phyloP scores from a whole-genome alignment of 768 basidiomycete species.

The Sporobolomyces pararoseus region DNA sequence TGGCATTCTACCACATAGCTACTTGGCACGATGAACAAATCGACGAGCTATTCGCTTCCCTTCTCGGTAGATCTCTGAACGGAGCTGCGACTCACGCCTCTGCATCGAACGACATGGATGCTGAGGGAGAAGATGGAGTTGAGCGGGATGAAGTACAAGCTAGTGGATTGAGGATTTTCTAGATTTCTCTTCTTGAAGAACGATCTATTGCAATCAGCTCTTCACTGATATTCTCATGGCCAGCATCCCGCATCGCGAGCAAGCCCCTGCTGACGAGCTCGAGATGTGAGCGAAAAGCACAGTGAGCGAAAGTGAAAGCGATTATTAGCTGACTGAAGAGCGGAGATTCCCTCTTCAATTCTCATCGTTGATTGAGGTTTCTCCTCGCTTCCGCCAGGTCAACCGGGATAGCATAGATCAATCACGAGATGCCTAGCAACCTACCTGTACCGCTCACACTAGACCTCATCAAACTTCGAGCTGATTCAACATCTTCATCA shows the following conservation, averaged over 20 bases:
- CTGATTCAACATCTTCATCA: slow-evolving; percentile 3
- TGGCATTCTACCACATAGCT: slow-evolving; percentile 30
- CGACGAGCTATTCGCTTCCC: slow-evolving; percentile 84
- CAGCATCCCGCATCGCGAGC: too few species aligned
- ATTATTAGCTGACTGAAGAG: neutral
- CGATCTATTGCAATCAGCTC: too few species aligned
- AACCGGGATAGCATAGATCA: neutral
- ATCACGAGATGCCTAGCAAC: slow-evolving; percentile 4
- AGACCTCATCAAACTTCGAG: neutral
- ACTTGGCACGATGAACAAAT: slow-evolving; percentile 93
- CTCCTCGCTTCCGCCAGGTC: neutral
- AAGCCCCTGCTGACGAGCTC: too few species aligned
- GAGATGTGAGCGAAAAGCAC: neutral
- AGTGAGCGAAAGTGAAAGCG: neutral
- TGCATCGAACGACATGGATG: neutral
- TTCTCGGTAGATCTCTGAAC: slow-evolving; percentile 59
- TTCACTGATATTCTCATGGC: too few species aligned
- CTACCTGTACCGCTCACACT: neutral
- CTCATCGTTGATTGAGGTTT: too few species aligned
- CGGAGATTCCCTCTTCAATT: neutral
- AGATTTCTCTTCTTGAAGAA: neutral
- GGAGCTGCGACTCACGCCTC: neutral
- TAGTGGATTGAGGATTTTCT: slow-evolving; percentile 31
- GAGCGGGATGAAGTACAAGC: slow-evolving; percentile 21
- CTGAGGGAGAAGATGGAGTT: neutral